phyloP scores from a whole-genome alignment of 2,329 filamentous ascomycete genomes.

The Aspergillus carbonarius region DNA sequence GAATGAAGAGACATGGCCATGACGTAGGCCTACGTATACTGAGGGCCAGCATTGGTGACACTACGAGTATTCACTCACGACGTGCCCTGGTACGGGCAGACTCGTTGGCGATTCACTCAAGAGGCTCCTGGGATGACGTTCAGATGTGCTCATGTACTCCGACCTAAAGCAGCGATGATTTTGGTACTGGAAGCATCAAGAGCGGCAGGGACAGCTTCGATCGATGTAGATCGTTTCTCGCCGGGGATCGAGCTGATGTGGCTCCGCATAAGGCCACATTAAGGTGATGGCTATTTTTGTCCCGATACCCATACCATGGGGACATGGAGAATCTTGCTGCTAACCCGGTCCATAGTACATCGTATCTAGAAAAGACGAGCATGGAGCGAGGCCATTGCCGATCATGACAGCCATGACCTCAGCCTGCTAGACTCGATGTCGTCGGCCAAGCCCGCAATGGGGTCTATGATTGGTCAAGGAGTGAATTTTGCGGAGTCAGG shows the following conservation, averaged over 20 bases:
- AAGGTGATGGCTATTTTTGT: background rate
- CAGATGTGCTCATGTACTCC: background rate
- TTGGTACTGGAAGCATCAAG: background rate
- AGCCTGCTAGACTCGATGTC: background rate
- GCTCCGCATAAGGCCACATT: background rate
- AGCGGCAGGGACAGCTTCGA: background rate
- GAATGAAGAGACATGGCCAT: background rate
- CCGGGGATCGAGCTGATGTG: background rate
- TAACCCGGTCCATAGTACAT: background rate
- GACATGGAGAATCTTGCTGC: background rate
- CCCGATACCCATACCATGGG: background rate
- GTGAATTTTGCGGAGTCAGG: background rate
- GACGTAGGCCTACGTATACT: background rate
- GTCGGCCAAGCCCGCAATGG: background rate
- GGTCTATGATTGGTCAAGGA: background rate
- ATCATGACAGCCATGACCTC: constrained; percentile 6
- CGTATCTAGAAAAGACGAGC: background rate
- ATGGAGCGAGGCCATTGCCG: background rate
- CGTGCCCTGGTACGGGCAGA: background rate
- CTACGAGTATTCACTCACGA: background rate
- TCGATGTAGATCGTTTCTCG: background rate
- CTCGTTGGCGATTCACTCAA: background rate
- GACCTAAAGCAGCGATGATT: background rate
- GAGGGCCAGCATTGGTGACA: background rate
- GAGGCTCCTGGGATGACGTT: background rate